These are phyloP conservation scores for Carex cristatella DNA, from an alignment of 176 grass and related monocot species.

Conservation along the genomic window DNA sequence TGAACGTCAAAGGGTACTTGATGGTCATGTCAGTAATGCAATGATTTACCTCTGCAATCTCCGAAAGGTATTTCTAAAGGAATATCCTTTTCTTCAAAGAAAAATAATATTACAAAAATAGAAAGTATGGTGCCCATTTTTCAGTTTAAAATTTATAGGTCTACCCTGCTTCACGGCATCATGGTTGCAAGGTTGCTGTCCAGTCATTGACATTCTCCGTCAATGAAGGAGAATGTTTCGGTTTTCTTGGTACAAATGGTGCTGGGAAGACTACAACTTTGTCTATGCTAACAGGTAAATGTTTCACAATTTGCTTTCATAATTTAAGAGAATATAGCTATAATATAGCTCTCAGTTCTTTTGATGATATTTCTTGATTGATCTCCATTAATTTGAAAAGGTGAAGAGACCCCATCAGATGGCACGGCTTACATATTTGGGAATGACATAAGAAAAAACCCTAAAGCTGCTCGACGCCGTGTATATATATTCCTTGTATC, in stretches of 20 bases:
- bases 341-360: background rate
- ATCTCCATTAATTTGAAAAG: constrained; percentile 7
- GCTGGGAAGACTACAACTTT: constrained; percentile 51
- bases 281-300: constrained; percentile 48
- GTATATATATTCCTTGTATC: constrained; percentile 24
- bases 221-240: constrained; percentile 48
- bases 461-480: constrained; percentile 38
- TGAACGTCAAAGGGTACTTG: constrained; percentile 34
- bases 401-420: constrained; percentile 42
- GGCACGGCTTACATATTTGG: constrained; percentile 48
- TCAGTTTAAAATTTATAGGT: constrained; percentile 24
- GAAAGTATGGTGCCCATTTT: background rate
- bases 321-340: background rate
- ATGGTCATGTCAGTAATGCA: constrained; percentile 32
- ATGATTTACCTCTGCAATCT: constrained; percentile 40
- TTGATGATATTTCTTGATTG: background rate
- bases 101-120: background rate
- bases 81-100: background rate
- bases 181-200: constrained; percentile 35
- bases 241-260: constrained; percentile 50
- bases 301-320: background rate
- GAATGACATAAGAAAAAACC: constrained; percentile 42
- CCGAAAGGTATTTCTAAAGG: constrained; percentile 27
- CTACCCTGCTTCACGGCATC: constrained; percentile 29
- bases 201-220: constrained; percentile 38